Evolutionary conservation across 305 asterid genomes (phyloP).

Genomic region (Fraxinus sp.): DNA sequence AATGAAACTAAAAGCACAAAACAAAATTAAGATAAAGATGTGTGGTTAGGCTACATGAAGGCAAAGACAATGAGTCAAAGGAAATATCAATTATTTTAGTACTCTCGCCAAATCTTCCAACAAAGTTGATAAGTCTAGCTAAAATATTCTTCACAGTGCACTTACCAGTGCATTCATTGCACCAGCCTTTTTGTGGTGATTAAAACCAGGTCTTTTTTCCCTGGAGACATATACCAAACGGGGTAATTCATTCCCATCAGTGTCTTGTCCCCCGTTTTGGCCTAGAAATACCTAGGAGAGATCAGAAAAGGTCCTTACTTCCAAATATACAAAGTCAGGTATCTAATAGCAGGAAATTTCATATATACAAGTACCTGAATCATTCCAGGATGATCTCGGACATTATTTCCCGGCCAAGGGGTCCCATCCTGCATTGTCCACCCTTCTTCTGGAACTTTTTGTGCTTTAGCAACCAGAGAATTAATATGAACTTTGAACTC

Average conservation of each 20-base stretch:
- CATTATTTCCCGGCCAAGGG: slow-evolving; percentile 46
- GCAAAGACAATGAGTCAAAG: background rate
- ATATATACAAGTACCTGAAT: slow-evolving; percentile 35
- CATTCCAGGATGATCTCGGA: slow-evolving; percentile 48
- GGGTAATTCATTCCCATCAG: slow-evolving; percentile 35
- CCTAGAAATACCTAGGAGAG: slow-evolving; percentile 37
- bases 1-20: background rate
- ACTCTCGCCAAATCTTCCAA: background rate
- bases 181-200: slow-evolving; percentile 50
- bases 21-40: background rate
- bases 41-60: background rate
- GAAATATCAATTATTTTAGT: background rate
- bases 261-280: slow-evolving; percentile 32
- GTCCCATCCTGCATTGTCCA: slow-evolving; percentile 55
- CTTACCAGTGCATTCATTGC: slow-evolving; percentile 51
- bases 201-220: slow-evolving; percentile 44
- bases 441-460: slow-evolving; percentile 44
- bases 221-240: slow-evolving; percentile 42
- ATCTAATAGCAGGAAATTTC: background rate
- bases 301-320: background rate
- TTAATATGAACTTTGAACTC: slow-evolving; percentile 43
- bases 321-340: background rate
- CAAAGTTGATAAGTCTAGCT: background rate
- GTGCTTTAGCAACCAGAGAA: slow-evolving; percentile 37
- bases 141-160: background rate